Conservation (phyloP, 768 basidiomycete species). For the Candolleomyces aberdarensis region DNA sequence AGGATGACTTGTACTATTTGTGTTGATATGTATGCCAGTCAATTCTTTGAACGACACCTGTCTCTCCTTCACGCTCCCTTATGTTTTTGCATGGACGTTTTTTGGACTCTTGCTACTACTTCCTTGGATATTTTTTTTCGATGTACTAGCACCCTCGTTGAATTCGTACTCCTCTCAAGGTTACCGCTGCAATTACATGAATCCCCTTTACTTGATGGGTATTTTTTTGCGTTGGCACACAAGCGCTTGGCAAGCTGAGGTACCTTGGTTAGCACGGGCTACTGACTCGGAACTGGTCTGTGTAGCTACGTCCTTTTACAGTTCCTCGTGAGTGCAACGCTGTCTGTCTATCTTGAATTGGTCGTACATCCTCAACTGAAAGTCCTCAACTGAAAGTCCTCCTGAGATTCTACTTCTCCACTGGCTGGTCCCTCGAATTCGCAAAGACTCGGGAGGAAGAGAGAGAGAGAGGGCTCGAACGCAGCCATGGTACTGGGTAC, state of each 20-base stretch:
- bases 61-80: too few species aligned
- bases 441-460: slow-evolving; percentile 36
- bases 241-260: too few species aligned
- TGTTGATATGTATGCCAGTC: too few species aligned
- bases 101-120: not conserved
- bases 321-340: not conserved
- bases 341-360: not conserved
- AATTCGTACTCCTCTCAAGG: not conserved
- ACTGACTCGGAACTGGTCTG: too few species aligned
- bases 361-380: not conserved
- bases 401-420: not conserved
- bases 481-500: slow-evolving; percentile 58
- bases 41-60: too few species aligned
- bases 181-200: too few species aligned
- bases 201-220: too few species aligned
- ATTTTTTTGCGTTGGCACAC: too few species aligned
- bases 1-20: too few species aligned
- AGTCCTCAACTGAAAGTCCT: not conserved
- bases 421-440: slow-evolving; percentile 4
- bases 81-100: too few species aligned
- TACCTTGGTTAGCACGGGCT: too few species aligned
- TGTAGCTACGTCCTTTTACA: too few species aligned
- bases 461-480: slow-evolving; percentile 71
- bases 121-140: not conserved
- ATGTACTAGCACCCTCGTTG: not conserved